These are phyloP conservation scores for Barbarea vulgaris DNA, from an alignment of 345 rosid genomes.

Conservation along the genomic window DNA sequence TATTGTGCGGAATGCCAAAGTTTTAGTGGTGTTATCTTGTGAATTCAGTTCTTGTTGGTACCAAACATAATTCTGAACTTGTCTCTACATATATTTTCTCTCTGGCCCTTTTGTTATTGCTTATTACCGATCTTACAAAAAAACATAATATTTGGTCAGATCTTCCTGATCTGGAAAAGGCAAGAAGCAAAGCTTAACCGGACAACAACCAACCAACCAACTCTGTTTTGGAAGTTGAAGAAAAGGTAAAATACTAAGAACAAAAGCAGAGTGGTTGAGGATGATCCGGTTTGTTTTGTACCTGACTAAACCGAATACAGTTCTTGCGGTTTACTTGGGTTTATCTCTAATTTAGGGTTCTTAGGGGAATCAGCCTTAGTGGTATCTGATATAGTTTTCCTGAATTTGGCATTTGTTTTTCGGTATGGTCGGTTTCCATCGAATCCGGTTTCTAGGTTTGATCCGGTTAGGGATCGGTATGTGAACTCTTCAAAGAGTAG, in stretches of 20 bases:
- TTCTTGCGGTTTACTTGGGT: constrained; percentile 4
- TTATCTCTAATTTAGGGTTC: constrained; percentile 7
- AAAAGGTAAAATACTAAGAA: constrained; percentile 1
- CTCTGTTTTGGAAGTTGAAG: constrained; percentile 25
- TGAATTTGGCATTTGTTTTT: not conserved
- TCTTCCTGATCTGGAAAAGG: constrained; percentile 98
- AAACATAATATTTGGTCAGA: constrained; percentile 48
- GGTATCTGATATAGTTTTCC: not conserved
- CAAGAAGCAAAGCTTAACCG: constrained; percentile 48
- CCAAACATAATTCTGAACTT: not conserved
- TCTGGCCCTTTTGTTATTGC: not conserved
- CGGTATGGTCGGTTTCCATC: not conserved
- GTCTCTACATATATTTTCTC: not conserved
- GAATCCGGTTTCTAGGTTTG: constrained; percentile 1
- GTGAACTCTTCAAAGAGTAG: constrained; percentile 21
- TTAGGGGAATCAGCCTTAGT: not conserved
- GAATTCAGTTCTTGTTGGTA: not conserved
- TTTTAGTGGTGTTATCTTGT: not conserved
- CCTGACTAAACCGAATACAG: not conserved
- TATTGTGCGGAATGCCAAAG: not conserved
- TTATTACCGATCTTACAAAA: constrained; percentile 1
- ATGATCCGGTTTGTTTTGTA: constrained; percentile 10
- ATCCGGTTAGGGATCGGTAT: constrained; percentile 3
- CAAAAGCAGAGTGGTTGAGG: constrained; percentile 23
- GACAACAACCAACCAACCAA: constrained; percentile 23